Percentiles rank a stretch among this genome's conserved stretches.
These are phyloP conservation scores for Linanthus parryae DNA, from an alignment of 148 eudicot genomes.

Conservation along the genomic window DNA sequence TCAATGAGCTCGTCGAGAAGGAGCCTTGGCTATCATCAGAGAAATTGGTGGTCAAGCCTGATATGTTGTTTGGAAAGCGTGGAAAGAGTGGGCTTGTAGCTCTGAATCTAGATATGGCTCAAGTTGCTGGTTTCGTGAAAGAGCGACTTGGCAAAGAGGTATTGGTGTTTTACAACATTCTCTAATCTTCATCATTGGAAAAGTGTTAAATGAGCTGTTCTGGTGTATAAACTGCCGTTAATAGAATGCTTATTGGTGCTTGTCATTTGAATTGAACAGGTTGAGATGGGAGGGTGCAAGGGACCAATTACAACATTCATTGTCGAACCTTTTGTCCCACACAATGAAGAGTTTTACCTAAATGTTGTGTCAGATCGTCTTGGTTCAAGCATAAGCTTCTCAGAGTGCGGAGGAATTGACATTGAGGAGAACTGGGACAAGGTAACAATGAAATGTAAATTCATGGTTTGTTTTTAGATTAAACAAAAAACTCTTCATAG, in stretches of 20 bases:
- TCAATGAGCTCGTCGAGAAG: conserved; percentile 43
- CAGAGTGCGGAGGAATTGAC: conserved; percentile 99
- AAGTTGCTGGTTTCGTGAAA: conserved; percentile 76
- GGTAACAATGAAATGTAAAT: conserved; percentile 28
- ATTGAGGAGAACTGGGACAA: conserved; percentile 99
- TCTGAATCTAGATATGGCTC: conserved; percentile 69
- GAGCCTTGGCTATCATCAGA: conserved; percentile 76
- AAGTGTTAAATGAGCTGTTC: not conserved
- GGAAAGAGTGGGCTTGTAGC: conserved; percentile 86
- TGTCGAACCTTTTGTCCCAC: conserved; percentile 93
- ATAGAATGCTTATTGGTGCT: not conserved
- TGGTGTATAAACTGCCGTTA: too few relatives aligned
- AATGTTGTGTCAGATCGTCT: conserved; percentile 95
- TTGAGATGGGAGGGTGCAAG: conserved; percentile 98
- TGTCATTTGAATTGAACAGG: conserved; percentile 29
- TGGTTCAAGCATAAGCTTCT: conserved; percentile 90
- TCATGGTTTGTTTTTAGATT: not conserved
- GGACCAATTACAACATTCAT: conserved; percentile 97
- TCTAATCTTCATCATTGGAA: not conserved
- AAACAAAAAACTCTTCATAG: not conserved
- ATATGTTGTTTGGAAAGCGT: conserved; percentile 88
- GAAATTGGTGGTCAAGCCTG: conserved; percentile 75
- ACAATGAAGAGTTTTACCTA: conserved; percentile 86
- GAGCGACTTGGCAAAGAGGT: conserved; percentile 71
- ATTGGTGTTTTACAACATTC: not conserved